A percentile compares a stretch with the other conserved stretches of the same genome.
phyloP scores from a whole-genome alignment of 1,139 yeast genomes.

The Blastobotrys malaysiensis region DNA sequence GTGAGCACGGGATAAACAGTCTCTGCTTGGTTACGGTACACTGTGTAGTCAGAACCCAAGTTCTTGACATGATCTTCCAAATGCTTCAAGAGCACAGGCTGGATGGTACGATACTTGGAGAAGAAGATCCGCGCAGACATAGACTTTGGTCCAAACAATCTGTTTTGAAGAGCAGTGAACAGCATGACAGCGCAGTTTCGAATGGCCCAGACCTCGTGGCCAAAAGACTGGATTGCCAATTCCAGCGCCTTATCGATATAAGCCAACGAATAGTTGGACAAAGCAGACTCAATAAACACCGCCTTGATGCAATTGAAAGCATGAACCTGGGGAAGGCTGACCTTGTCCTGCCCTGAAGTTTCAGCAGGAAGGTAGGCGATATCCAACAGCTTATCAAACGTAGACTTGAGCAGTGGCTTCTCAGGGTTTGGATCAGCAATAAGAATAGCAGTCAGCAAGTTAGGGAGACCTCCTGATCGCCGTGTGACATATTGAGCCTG shows the following conservation, averaged over 20 bases:
- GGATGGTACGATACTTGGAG: constrained; percentile 51
- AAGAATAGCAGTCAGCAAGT: constrained; percentile 64
- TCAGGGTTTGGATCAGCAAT: constrained; percentile 44
- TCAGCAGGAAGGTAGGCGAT: constrained; percentile 49
- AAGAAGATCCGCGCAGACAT: constrained; percentile 66
- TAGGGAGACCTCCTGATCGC: constrained; percentile 90
- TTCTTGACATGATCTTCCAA: constrained; percentile 37
- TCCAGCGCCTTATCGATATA: constrained; percentile 55
- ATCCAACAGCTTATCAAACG: constrained; percentile 47
- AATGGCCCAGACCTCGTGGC: constrained; percentile 71
- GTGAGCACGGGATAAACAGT: constrained; percentile 71
- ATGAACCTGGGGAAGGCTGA: constrained; percentile 86
- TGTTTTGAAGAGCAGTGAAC: constrained; percentile 73
- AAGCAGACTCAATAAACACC: constrained; percentile 62
- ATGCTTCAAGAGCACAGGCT: constrained; percentile 43
- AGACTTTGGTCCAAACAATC: constrained; percentile 62
- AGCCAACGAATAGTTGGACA: constrained; percentile 48
- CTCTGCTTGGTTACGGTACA: constrained; percentile 34
- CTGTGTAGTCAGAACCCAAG: constrained; percentile 19
- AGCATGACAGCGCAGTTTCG: constrained; percentile 92
- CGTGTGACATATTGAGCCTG: constrained; percentile 71
- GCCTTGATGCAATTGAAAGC: constrained; percentile 82
- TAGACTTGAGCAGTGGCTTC: constrained; percentile 38
- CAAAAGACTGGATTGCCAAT: constrained; percentile 57
- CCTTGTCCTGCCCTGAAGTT: constrained; percentile 43